Evolutionary conservation across 148 eudicot species (phyloP).

Genomic region (Chenopodium formosanum): DNA sequence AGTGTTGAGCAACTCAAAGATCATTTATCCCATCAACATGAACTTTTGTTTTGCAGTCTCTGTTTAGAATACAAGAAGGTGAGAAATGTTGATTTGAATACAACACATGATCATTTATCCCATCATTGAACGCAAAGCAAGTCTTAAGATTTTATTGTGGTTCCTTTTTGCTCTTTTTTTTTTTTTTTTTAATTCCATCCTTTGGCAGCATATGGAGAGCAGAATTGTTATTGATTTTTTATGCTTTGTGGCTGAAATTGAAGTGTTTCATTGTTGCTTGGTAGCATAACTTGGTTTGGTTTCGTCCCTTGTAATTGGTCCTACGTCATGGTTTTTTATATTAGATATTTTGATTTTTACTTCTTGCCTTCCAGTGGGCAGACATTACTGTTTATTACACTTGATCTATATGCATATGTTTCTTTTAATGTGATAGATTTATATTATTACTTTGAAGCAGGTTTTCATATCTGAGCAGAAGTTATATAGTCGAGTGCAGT

Average conservation of each 20-base stretch:
- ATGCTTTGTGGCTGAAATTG: background rate
- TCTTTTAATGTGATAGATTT: background rate
- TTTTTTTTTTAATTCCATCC: background rate
- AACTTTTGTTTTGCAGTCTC: conserved; percentile 71
- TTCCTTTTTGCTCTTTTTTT: background rate
- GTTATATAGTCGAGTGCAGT: conserved; percentile 70
- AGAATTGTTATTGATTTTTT: background rate
- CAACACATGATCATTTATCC: background rate
- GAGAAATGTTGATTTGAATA: conserved; percentile 1
- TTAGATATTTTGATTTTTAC: background rate
- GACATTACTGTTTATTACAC: background rate
- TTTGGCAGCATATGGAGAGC: background rate
- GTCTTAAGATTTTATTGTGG: background rate
- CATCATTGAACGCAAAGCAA: background rate
- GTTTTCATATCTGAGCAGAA: conserved; percentile 90
- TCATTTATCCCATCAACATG: conserved; percentile 76
- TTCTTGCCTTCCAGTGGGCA: background rate
- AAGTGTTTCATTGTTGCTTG: background rate
- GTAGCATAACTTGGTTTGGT: background rate
- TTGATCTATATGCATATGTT: background rate
- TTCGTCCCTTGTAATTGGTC: background rate
- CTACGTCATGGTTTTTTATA: background rate
- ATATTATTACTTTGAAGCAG: conserved; percentile 38
- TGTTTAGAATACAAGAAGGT: conserved; percentile 85
- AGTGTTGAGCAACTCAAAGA: conserved; percentile 77